Evolutionary conservation across 805 yeast genomes (phyloP).

Genomic region (Deakozyma indianensis): DNA sequence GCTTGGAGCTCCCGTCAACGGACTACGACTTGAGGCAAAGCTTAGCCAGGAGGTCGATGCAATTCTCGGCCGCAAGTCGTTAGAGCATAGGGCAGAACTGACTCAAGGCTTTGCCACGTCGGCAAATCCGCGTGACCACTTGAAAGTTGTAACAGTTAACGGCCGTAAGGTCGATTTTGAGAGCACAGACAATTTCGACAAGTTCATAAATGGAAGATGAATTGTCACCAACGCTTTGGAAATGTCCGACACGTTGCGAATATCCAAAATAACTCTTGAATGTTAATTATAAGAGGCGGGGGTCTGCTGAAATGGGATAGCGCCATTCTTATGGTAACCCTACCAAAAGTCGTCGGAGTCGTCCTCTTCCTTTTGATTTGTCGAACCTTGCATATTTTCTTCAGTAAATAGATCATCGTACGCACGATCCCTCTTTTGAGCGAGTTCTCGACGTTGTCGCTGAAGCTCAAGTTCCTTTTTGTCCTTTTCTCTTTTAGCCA

Average conservation of each 20-base stretch:
- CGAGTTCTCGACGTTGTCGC: slow-evolving; percentile 15
- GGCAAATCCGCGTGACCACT: neutral
- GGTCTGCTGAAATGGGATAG: no score
- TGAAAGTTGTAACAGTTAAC: neutral
- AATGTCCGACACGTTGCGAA: no score
- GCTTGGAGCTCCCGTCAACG: neutral
- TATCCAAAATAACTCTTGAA: no score
- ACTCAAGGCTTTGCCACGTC: neutral
- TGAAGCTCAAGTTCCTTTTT: slow-evolving; percentile 27
- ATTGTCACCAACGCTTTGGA: no score
- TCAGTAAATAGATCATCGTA: slow-evolving; percentile 37
- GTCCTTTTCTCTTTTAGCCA: slow-evolving; percentile 24
- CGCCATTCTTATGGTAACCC: no score
- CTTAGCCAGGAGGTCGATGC: neutral
- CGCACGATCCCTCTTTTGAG: slow-evolving; percentile 25
- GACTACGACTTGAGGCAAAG: neutral
- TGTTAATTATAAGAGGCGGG: no score
- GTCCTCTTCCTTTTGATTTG: slow-evolving; percentile 34
- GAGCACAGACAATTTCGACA: neutral
- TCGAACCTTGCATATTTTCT: slow-evolving; percentile 28
- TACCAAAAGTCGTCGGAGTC: slow-evolving; percentile 35
- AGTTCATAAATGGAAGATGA: neutral
- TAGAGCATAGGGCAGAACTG: neutral
- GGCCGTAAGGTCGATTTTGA: neutral
- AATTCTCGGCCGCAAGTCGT: neutral